These are phyloP conservation scores for Kockovaella imperatae DNA, from an alignment of 768 basidiomycete genomes.

Conservation along the genomic window DNA sequence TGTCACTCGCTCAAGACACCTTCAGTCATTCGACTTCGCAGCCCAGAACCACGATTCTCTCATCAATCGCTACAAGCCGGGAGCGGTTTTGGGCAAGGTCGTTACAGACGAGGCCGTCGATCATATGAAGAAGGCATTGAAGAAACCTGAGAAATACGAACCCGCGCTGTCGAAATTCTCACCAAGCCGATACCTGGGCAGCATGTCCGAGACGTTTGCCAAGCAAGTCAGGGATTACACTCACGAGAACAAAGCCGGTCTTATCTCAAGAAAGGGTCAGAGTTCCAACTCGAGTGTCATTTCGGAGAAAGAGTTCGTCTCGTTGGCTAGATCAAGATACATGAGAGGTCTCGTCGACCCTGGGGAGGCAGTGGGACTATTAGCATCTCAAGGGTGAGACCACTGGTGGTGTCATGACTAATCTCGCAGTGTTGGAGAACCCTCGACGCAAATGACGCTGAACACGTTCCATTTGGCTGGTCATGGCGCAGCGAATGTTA, in stretches of 20 bases:
- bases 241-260: constrained; percentile 59
- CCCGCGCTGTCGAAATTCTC: constrained; percentile 68
- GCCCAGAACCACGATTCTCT: constrained; percentile 76
- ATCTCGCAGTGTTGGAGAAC: constrained; percentile 75
- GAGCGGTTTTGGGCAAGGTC: constrained; percentile 50
- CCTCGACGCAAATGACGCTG: constrained; percentile 98
- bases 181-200: constrained; percentile 73
- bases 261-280: constrained; percentile 46
- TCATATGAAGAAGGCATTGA: constrained; percentile 86
- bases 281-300: constrained; percentile 41
- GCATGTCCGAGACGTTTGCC: constrained; percentile 88
- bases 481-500: constrained; percentile 98
- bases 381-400: constrained; percentile 91
- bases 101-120: constrained; percentile 60
- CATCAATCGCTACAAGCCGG: constrained; percentile 60
- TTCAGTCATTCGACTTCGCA: constrained; percentile 87
- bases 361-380: constrained; percentile 93
- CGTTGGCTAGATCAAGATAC: constrained; percentile 85
- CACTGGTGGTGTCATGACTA: neutral
- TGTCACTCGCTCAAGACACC: constrained; percentile 93
- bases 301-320: constrained; percentile 55
- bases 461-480: constrained; percentile 99
- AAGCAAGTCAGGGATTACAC: constrained; percentile 69
- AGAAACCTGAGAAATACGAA: constrained; percentile 61
- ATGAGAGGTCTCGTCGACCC: constrained; percentile 89